Evolutionary conservation across 306 rosid species (phyloP).

Genomic region (Acmispon strigosus): DNA sequence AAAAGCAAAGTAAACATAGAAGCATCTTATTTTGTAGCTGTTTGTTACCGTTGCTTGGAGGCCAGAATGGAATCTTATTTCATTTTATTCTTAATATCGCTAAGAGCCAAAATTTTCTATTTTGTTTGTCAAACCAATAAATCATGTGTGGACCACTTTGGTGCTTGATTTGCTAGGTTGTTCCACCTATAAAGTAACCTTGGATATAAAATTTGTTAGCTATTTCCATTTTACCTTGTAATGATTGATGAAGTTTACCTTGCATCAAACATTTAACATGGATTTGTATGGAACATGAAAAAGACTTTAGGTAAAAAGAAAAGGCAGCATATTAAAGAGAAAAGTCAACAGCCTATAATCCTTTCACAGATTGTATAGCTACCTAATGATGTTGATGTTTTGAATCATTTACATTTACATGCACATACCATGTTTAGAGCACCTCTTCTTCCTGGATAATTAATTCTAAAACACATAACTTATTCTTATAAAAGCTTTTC

Average conservation of each 20-base stretch:
- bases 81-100: conserved; percentile 2
- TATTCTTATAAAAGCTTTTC: no score
- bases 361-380: not conserved
- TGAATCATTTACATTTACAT: not conserved
- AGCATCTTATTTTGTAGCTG: not conserved
- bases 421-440: no score
- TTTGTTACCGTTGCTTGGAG: not conserved
- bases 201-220: not conserved
- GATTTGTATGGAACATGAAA: conserved; percentile 10
- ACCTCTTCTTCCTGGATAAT: no score
- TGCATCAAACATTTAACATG: not conserved
- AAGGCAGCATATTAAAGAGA: not conserved
- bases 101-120: conserved; percentile 14
- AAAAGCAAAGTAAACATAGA: not conserved
- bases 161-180: conserved; percentile 8
- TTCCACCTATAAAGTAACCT: not conserved
- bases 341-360: conserved; percentile 6
- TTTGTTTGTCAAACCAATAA: not conserved
- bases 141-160: conserved; percentile 21
- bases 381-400: conserved; percentile 14
- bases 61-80: not conserved
- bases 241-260: conserved; percentile 19
- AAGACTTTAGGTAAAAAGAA: not conserved
- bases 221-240: conserved; percentile 1
- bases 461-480: no score